Evolutionary conservation across 1,284 basidiomycete species (phyloP).

Genomic region (Heterobasidion occidentale): DNA sequence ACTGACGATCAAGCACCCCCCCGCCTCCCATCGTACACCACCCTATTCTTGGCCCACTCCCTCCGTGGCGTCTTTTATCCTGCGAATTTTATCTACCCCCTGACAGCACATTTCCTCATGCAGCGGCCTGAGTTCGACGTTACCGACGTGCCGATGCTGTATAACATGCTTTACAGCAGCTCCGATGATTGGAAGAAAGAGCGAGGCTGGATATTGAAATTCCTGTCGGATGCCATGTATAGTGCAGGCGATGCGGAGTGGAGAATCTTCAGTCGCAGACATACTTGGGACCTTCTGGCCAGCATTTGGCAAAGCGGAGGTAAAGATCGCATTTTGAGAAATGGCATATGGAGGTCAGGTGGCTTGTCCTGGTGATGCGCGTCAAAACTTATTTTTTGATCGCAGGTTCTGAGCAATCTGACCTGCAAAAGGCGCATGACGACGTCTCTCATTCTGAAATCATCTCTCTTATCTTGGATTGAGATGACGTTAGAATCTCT

Average conservation of each 20-base stretch:
- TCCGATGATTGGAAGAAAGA: constrained; percentile 80
- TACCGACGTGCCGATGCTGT: constrained; percentile 79
- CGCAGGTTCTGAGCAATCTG: constrained; percentile 62
- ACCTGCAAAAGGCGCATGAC: constrained; percentile 61
- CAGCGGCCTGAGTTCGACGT: constrained; percentile 74
- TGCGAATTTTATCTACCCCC: constrained; percentile 73
- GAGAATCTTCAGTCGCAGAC: constrained; percentile 71
- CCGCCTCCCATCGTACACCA: constrained; percentile 67
- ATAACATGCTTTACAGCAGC: constrained; percentile 76
- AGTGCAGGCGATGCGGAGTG: constrained; percentile 67
- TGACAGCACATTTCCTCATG: constrained; percentile 75
- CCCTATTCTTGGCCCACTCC: constrained; percentile 75
- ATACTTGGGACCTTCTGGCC: constrained; percentile 83
- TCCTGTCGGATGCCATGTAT: constrained; percentile 75
- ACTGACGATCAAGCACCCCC: constrained; percentile 27
- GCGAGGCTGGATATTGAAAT: constrained; percentile 80
- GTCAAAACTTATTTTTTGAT: constrained; percentile 1
- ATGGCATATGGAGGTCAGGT: constrained; percentile 54
- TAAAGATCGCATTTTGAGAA: constrained; percentile 45
- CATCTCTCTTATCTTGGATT: constrained; percentile 71
- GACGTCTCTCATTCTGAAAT: constrained; percentile 60
- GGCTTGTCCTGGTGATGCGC: not conserved
- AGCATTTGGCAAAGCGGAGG: constrained; percentile 68
- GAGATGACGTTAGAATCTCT: constrained; percentile 53
- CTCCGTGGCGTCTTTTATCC: constrained; percentile 77